Percentiles rank a stretch among this genome's conserved stretches.
Evolutionary conservation across 352 stramenopile species (phyloP).

Genomic region (Hyaloperonospora arabidopsidis): DNA sequence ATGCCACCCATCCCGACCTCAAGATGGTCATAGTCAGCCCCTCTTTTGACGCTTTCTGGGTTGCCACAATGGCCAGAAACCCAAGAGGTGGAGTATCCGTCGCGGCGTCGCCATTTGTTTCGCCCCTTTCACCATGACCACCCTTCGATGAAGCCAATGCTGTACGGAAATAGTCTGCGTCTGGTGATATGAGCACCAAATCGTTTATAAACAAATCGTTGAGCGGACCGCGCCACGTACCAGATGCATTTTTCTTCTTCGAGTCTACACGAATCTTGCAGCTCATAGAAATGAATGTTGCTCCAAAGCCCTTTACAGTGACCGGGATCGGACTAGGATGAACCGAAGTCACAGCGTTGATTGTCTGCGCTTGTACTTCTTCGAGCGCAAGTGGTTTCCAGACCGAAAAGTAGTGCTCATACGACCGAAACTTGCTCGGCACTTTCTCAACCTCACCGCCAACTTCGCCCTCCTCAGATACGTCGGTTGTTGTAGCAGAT

Average conservation of each 20-base stretch:
- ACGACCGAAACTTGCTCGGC: conserved; percentile 79
- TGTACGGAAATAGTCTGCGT: conserved; percentile 47
- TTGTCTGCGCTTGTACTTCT: conserved; percentile 83
- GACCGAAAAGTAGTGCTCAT: conserved; percentile 84
- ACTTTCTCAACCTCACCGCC: conserved; percentile 56
- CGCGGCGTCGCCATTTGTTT: conserved; percentile 9
- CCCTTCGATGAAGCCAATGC: conserved; percentile 17
- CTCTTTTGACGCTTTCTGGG: conserved; percentile 61
- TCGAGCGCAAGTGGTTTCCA: conserved; percentile 81
- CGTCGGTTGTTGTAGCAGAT: conserved; percentile 50
- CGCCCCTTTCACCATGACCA: conserved; percentile 12
- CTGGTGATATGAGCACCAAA: conserved; percentile 61
- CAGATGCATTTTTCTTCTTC: conserved; percentile 33
- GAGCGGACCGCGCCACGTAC: conserved; percentile 29
- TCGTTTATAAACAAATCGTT: conserved; percentile 67
- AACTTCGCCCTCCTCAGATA: conserved; percentile 69
- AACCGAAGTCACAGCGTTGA: conserved; percentile 73
- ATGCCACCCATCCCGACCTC: conserved; percentile 36
- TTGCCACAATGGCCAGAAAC: conserved; percentile 69
- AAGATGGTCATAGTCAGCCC: conserved; percentile 64
- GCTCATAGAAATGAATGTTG: conserved; percentile 52
- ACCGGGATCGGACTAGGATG: conserved; percentile 42
- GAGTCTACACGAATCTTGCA: conserved; percentile 64
- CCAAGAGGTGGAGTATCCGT: conserved; percentile 23
- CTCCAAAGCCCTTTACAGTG: conserved; percentile 34